Conservation (phyloP, 805 yeast species). For the Candida tammaniensis region DNA sequence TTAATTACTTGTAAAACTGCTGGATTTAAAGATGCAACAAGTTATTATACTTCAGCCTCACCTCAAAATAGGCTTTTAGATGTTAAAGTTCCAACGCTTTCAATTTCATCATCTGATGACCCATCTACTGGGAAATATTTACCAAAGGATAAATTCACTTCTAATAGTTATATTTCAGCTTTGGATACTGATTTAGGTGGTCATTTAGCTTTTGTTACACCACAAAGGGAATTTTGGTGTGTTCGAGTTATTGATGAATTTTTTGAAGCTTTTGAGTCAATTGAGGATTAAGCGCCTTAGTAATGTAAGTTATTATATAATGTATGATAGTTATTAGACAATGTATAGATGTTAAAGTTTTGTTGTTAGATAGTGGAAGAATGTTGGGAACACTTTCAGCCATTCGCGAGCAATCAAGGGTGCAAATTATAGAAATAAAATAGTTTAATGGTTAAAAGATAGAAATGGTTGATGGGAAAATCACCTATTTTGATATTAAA, state of each 20-base stretch:
- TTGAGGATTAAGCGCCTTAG: constrained; percentile 1
- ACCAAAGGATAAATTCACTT: constrained; percentile 49
- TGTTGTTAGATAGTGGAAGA: too few relatives aligned
- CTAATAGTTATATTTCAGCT: constrained; percentile 59
- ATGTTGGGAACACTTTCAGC: too few relatives aligned
- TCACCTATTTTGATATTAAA: constrained; percentile 34
- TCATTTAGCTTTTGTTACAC: constrained; percentile 75
- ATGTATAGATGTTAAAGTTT: too few relatives aligned
- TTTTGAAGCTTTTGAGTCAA: constrained; percentile 15
- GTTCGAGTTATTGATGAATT: constrained; percentile 36
- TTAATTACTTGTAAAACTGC: constrained; percentile 61
- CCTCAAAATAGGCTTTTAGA: constrained; percentile 49
- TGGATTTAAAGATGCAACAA: constrained; percentile 60
- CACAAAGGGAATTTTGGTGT: constrained; percentile 63
- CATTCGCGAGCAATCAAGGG: too few relatives aligned
- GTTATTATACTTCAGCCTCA: constrained; percentile 65
- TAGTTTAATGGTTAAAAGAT: too few relatives aligned
- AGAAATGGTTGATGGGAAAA: constrained; percentile 14
- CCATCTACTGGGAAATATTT: constrained; percentile 62
- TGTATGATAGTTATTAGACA: too few relatives aligned
- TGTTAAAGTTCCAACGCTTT: constrained; percentile 61
- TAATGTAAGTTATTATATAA: too few relatives aligned
- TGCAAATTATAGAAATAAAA: too few relatives aligned
- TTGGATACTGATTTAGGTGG: constrained; percentile 71
- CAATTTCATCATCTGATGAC: constrained; percentile 68